Conservation (phyloP, 768 basidiomycete genomes). For the Flagelloscypha sp. region DNA sequence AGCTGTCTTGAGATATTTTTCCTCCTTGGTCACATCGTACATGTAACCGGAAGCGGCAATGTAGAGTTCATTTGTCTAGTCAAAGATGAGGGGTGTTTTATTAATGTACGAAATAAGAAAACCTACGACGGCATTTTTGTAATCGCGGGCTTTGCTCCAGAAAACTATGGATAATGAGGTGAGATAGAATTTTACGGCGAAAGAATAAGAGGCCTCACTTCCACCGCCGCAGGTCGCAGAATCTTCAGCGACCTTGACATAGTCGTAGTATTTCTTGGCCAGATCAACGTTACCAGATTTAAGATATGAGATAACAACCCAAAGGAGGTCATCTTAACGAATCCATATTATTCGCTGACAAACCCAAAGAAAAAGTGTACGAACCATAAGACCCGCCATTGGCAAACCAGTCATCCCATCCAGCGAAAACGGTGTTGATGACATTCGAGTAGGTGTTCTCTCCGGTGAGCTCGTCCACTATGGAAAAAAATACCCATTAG, state of each 20-base stretch:
- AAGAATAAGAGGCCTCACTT: conserved; percentile 5
- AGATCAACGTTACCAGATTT: conserved; percentile 6
- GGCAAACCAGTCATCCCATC: conserved; percentile 8
- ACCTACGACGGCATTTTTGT: conserved; percentile 13
- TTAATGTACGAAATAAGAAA: background rate
- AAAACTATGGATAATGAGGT: conserved; percentile 6
- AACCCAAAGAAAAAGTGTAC: too few relatives aligned
- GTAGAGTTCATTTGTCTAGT: conserved; percentile 13
- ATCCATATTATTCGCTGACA: too few relatives aligned
- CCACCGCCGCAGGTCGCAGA: conserved; percentile 11
- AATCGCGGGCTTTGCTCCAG: conserved; percentile 11
- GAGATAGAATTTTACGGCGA: background rate
- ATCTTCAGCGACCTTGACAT: conserved; percentile 8
- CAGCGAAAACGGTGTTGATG: conserved; percentile 11
- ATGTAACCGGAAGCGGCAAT: conserved; percentile 11
- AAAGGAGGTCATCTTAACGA: conserved; percentile 13
- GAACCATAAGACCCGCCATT: conserved; percentile 12
- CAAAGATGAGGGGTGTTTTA: too few relatives aligned
- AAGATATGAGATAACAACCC: conserved; percentile 13
- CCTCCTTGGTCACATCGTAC: conserved; percentile 11
- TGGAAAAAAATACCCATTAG: background rate
- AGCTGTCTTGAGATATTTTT: conserved; percentile 7
- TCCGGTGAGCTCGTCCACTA: conserved; percentile 10
- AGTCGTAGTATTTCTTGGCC: conserved; percentile 12
- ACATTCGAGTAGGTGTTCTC: conserved; percentile 6